These are phyloP conservation scores for Backusella australiensis DNA, from an alignment of 192 early-diverging fungal species.

Conservation along the genomic window DNA sequence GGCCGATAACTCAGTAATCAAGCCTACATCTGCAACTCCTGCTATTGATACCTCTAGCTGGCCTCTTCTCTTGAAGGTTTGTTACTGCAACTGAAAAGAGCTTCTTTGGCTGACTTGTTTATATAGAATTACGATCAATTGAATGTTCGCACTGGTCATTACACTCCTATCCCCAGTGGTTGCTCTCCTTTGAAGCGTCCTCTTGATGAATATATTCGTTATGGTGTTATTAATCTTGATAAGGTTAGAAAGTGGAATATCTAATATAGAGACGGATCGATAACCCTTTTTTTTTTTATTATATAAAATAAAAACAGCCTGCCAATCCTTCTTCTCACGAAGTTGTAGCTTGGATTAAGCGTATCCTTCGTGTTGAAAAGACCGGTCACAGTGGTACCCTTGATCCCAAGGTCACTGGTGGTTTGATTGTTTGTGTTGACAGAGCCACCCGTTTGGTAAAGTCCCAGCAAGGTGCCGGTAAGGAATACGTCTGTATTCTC, in stretches of 20 bases:
- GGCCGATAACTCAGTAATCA: slow-evolving; percentile 64
- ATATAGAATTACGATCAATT: slow-evolving; percentile 94
- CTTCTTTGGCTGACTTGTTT: neutral
- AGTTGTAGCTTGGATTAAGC: slow-evolving; percentile 98
- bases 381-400: slow-evolving; percentile 98
- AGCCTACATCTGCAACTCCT: slow-evolving; percentile 77
- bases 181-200: slow-evolving; percentile 94
- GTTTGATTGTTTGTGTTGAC: slow-evolving; percentile 98
- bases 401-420: slow-evolving; percentile 99
- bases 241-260: slow-evolving; percentile 47
- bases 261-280: neutral
- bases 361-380: slow-evolving; percentile 96
- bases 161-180: slow-evolving; percentile 95
- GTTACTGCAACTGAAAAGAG: neutral
- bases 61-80: slow-evolving; percentile 92
- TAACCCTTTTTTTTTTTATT: neutral
- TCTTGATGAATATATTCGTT: slow-evolving; percentile 87
- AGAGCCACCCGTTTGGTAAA: slow-evolving; percentile 98
- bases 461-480: slow-evolving; percentile 98
- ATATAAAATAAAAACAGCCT: slow-evolving; percentile 45
- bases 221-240: slow-evolving; percentile 99
- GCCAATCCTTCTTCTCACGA: slow-evolving; percentile 99
- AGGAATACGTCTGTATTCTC: slow-evolving; percentile 96
- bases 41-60: slow-evolving; percentile 90
- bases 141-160: slow-evolving; percentile 95